phyloP scores from a whole-genome alignment of 805 yeast genomes.

The Wickerhamiella kurtzmanii region DNA sequence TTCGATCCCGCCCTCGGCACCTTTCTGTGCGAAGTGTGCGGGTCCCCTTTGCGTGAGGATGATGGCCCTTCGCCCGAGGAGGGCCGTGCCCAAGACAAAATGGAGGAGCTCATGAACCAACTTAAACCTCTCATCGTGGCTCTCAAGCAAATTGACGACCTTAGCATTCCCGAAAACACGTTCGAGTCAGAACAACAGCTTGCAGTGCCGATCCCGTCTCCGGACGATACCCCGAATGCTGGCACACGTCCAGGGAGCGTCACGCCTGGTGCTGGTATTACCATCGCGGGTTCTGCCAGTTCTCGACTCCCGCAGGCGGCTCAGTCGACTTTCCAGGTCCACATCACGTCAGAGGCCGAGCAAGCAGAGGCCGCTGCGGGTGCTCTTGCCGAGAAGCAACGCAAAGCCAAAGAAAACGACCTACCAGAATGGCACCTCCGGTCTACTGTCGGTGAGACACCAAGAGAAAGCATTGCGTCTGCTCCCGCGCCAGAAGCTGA shows the following conservation, averaged over 20 bases:
- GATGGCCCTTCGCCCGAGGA: constrained; percentile 73
- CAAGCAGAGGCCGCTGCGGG: constrained; percentile 57
- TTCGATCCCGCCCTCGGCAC: constrained; percentile 67
- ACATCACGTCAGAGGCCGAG: constrained; percentile 75
- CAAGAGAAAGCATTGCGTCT: background rate
- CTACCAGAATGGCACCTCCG: constrained; percentile 93
- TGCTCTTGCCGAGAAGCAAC: constrained; percentile 55
- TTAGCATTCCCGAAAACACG: constrained; percentile 71
- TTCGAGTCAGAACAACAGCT: constrained; percentile 72
- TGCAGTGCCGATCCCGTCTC: constrained; percentile 46
- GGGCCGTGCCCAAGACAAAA: constrained; percentile 54
- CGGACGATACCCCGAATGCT: constrained; percentile 3
- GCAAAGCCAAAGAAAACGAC: constrained; percentile 75
- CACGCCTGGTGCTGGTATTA: constrained; percentile 11
- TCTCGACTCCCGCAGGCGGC: constrained; percentile 23
- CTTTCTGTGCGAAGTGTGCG: constrained; percentile 77
- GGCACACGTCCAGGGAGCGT: constrained; percentile 4
- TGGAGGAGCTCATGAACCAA: constrained; percentile 77
- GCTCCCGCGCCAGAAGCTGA: background rate
- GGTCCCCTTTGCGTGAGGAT: constrained; percentile 66
- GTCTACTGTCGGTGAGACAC: constrained; percentile 58
- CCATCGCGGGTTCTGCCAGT: constrained; percentile 18
- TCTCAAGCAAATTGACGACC: constrained; percentile 69
- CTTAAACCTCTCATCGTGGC: constrained; percentile 76
- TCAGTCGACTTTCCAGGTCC: constrained; percentile 80